Evolutionary conservation across 768 basidiomycete genomes (phyloP).

Genomic region (Leccinum barrowsii): DNA sequence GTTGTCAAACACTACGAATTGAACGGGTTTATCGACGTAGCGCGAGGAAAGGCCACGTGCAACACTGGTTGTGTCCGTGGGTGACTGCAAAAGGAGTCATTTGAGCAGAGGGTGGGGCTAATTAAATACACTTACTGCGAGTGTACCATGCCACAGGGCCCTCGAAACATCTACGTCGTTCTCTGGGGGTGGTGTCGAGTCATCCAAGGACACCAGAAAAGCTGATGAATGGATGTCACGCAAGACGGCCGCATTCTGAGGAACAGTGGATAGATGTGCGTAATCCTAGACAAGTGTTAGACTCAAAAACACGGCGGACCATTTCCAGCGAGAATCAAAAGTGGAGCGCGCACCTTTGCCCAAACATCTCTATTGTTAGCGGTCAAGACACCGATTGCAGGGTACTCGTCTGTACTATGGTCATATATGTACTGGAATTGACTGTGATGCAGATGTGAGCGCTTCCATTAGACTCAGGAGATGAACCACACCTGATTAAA

Average conservation of each 20-base stretch:
- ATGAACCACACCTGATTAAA: constrained; percentile 51
- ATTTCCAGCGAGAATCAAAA: neutral
- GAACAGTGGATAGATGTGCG: constrained; percentile 51
- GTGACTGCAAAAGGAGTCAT: constrained; percentile 3
- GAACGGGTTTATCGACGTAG: constrained; percentile 88
- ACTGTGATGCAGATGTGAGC: constrained; percentile 34
- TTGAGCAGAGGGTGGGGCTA: neutral
- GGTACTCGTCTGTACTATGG: constrained; percentile 57
- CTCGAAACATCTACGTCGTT: constrained; percentile 60
- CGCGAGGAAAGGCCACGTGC: constrained; percentile 61
- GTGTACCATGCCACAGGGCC: constrained; percentile 77
- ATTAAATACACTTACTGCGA: constrained; percentile 33
- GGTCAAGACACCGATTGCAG: constrained; percentile 74
- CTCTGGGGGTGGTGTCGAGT: constrained; percentile 42
- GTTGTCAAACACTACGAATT: constrained; percentile 85
- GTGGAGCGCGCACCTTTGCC: constrained; percentile 60
- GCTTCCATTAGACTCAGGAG: neutral
- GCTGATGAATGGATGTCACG: constrained; percentile 81
- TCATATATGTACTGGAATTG: constrained; percentile 73
- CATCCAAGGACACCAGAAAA: constrained; percentile 79
- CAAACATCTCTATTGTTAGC: constrained; percentile 82
- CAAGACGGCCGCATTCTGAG: constrained; percentile 62
- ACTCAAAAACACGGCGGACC: neutral
- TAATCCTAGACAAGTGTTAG: constrained; percentile 49
- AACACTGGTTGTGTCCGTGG: constrained; percentile 23